A percentile compares a stretch with the other conserved stretches of the same genome.
Conservation (phyloP, 1,284 basidiomycete genomes). For the Apiotrichum mycotoxinovorans region DNA sequence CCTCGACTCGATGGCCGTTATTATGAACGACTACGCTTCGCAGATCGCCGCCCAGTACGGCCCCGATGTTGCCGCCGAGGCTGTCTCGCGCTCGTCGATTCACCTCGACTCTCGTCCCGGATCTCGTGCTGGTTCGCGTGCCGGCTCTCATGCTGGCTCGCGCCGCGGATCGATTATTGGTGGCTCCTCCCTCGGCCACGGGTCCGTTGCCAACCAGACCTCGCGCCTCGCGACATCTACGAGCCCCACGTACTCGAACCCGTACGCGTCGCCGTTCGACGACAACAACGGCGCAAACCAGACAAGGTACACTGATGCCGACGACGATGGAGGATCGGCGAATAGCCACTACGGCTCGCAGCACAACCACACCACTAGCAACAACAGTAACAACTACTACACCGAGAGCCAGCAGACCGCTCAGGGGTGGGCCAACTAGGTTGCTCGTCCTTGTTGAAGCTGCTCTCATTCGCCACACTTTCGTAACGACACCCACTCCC, state of each 20-base stretch:
- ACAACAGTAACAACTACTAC: conserved; percentile 1
- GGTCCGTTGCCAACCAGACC: not conserved
- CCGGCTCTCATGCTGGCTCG: conserved; percentile 12
- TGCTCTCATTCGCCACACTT: not conserved
- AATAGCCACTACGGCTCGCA: conserved; percentile 3
- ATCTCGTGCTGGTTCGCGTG: conserved; percentile 15
- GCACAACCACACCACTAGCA: conserved; percentile 4
- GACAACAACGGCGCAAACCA: conserved; percentile 3
- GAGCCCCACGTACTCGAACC: not conserved
- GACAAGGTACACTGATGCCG: not conserved
- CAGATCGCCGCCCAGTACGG: conserved; percentile 50
- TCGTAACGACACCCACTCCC: not conserved
- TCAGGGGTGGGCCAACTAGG: not conserved
- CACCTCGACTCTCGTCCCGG: conserved; percentile 24
- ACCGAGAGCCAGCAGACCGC: not conserved
- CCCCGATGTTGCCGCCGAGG: conserved; percentile 42
- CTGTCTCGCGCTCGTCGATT: conserved; percentile 39
- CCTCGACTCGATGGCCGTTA: conserved; percentile 63
- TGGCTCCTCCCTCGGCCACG: conserved; percentile 5
- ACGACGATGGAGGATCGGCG: not conserved
- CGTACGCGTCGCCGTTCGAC: conserved; percentile 17
- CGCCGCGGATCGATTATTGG: conserved; percentile 12
- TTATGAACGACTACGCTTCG: conserved; percentile 67
- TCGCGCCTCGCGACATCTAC: conserved; percentile 4
- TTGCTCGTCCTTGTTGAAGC: not conserved